Evolutionary conservation across 2,329 filamentous ascomycete genomes (phyloP), one percentile per base, ranked within the genome.

Genomic region (Curvularia spicifera): DNA sequence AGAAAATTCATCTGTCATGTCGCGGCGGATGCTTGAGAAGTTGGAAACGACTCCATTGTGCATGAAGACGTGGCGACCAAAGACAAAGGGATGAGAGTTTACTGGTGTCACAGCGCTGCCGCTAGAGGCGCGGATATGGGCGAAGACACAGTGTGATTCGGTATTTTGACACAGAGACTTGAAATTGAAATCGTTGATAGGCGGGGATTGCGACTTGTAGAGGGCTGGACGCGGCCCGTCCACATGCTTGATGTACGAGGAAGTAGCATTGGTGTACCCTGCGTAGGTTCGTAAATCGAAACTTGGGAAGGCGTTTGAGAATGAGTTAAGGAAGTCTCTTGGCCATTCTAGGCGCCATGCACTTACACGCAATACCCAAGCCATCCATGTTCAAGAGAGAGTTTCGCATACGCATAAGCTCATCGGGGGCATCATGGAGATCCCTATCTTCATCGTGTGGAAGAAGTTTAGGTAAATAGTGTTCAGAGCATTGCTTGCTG

Each of bases 21-120:
- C 76, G 8, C 82, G 78, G 29, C 81, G 78, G 48, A 85, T 81
- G 7, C 70, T 60, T 1, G 73, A 63, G 67, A 85, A 85, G 60
- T 80, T 71, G 10, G 78, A 78, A 33, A 84, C 77, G 15, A 78
- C 78, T 1, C 83, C 83, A 64, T 85, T 85, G 74, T 85, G 83
- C 83, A 85, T 85, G 67, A 85, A 82, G 8, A 77, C 76, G 60
- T 84, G 81, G 37, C 82, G 75, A 13, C 83, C 83, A 51, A 85
- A 85, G 29, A 81, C 76, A 67, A 85, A 85, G 5, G 83, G 83
- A 59, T 85, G 83, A 44, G 81, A 82, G 70, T 85, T 85, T 20
- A 83, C 79, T 15, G 78, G 76, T 1, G 80, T 78, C 26, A 84
- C 80, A 1, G 80, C 75, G 5, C 78, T 81, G 0, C 79, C 81